These are phyloP conservation scores for Xerocomus nothofagi DNA, from an alignment of 1,284 basidiomycete genomes.

Conservation along the genomic window DNA sequence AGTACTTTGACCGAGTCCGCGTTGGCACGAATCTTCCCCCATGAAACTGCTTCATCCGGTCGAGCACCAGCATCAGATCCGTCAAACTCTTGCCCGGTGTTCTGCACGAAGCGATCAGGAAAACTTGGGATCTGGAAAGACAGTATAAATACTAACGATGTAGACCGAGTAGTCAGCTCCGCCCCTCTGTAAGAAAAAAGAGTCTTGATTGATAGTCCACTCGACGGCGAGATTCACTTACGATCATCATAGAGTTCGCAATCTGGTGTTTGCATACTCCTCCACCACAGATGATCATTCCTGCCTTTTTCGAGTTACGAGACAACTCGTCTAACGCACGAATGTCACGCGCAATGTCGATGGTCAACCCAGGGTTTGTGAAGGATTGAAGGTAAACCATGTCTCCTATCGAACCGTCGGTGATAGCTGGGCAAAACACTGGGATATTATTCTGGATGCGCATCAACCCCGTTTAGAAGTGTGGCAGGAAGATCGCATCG, in stretches of 20 bases:
- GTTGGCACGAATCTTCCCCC: neutral
- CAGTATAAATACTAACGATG: neutral
- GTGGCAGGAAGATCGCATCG: neutral
- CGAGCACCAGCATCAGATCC: neutral
- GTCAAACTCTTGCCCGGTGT: neutral
- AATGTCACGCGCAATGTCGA: neutral
- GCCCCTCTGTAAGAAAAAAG: neutral
- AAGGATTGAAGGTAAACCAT: neutral
- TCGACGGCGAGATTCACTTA: neutral
- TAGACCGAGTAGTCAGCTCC: neutral
- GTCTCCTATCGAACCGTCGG: neutral
- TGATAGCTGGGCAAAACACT: no score
- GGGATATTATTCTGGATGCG: neutral
- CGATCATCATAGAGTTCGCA: neutral
- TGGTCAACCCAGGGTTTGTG: neutral
- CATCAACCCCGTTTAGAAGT: neutral
- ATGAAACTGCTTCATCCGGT: neutral
- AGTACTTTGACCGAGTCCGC: neutral
- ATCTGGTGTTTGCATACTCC: constrained; percentile 1
- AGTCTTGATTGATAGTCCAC: neutral
- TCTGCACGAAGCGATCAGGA: neutral
- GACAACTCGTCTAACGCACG: neutral
- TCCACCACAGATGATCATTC: neutral
- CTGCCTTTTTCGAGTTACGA: neutral
- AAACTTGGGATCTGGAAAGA: neutral